Base-by-base conservation (phyloP, 495 filamentous ascomycete species). In the Neurospora pannonica region DNA sequence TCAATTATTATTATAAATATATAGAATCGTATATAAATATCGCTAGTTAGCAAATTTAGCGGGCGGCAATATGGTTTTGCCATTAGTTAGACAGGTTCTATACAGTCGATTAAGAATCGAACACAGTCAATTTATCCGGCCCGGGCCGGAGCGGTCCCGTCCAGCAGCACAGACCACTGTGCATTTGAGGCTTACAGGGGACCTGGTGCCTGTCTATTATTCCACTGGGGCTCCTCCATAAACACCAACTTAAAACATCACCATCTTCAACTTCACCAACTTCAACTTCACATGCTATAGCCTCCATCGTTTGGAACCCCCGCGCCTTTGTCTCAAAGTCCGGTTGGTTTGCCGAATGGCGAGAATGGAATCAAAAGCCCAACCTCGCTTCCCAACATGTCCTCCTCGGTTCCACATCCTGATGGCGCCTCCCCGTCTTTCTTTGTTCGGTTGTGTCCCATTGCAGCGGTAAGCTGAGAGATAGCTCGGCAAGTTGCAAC, bases 361-460 rank as follows among this genome's bases (percentile, higher is more conserved):
- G 4, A 17, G 54, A 36, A 67, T 34, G 15, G 28, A 34, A 6
- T 67, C 15, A 17, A 19, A 67, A 8, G 54, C 28, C 28, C 54
- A 67, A 67, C 54, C 54, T 67, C 54, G 24, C 28, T 67, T 67
- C 28, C 31, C 54, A 67, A 67, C 54, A 67, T 19, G 6, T 67
- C 34, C 54, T 34, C 54, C 28, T 67, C 54, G 54, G 28, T 67
- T 67, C 54, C 54, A 62, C 54, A 62, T 62, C 19, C 54, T 67
- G 54, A 67, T 7, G 28, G 54, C 54, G 28, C 54, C 54, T 67
- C 38, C 75, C 48, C 71, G 36, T 34, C 71, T 28, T 42, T 75
- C 78, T 80, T 80, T 80, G 77, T 80, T 69, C 36, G n/a, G 34
- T 8, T 15, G 31, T 67, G 13, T 69, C 19, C 62, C 54, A 67